Percentiles rank a stretch among this genome's conserved stretches.
Conservation (phyloP, 2,329 filamentous ascomycete genomes). For the Shiraia bambusicola region DNA sequence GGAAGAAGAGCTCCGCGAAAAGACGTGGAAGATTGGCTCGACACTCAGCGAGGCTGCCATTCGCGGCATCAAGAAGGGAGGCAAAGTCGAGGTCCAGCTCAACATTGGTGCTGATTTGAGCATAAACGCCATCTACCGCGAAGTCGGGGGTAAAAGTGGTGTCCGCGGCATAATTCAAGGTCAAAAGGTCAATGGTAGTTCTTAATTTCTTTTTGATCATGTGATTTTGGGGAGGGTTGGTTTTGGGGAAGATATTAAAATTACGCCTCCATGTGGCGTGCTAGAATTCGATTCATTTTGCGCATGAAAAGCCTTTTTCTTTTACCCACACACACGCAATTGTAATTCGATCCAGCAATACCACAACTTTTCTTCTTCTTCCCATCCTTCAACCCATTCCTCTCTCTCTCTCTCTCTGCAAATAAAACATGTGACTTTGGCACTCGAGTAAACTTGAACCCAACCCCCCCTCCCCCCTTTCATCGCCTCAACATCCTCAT, state of each 20-base stretch:
- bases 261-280: too few species aligned
- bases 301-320: too few species aligned
- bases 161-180: slow-evolving; percentile 36
- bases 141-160: slow-evolving; percentile 84
- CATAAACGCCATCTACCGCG: slow-evolving; percentile 77
- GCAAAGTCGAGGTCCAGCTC: slow-evolving; percentile 91
- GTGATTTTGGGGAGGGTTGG: slow-evolving; percentile 1
- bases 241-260: not conserved
- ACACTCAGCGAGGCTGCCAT: slow-evolving; percentile 83
- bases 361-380: too few species aligned
- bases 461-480: not conserved
- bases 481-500: slow-evolving; percentile 25
- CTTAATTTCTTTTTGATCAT: slow-evolving; percentile 13
- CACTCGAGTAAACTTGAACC: not conserved
- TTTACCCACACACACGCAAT: too few species aligned
- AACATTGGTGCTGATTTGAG: slow-evolving; percentile 79
- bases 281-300: too few species aligned
- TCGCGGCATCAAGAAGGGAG: slow-evolving; percentile 79
- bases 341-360: too few species aligned
- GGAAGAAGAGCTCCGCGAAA: slow-evolving; percentile 82
- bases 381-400: too few species aligned
- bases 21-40: slow-evolving; percentile 86
- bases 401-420: too few species aligned
- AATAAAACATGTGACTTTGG: too few species aligned
- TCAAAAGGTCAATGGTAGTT: slow-evolving; percentile 34